Conservation (phyloP, 2,329 filamentous ascomycete genomes). For the Colletotrichum endophyticum region DNA sequence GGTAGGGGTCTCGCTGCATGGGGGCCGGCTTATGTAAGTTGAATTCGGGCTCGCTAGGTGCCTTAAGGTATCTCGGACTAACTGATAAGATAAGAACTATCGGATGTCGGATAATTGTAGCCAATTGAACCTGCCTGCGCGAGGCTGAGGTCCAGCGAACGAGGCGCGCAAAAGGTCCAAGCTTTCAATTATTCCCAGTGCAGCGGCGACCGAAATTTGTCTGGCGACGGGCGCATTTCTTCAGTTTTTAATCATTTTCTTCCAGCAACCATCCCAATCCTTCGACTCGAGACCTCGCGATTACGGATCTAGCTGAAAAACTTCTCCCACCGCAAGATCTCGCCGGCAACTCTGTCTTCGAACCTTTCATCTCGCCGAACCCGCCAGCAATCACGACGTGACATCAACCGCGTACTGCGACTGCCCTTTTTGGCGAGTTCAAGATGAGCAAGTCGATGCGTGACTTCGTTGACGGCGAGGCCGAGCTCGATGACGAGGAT, state of each 20-base stretch:
- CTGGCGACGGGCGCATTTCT: constrained; percentile 1
- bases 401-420: neutral
- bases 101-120: neutral
- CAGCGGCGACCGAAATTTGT: constrained; percentile 14
- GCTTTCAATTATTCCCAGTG: constrained; percentile 18
- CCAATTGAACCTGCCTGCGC: neutral
- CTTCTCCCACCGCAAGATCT: neutral
- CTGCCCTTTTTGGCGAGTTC: neutral
- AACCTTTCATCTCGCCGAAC: neutral
- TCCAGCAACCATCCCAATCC: neutral
- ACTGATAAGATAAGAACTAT: constrained; percentile 7
- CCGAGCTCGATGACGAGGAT: constrained; percentile 84
- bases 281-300: neutral
- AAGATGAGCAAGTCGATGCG: constrained; percentile 68
- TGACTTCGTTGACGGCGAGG: constrained; percentile 83
- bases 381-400: neutral
- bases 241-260: neutral
- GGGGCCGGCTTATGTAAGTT: neutral
- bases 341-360: neutral
- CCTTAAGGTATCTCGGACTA: neutral
- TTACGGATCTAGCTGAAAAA: neutral
- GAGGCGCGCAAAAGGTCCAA: constrained; percentile 16
- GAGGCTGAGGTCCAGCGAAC: constrained; percentile 9
- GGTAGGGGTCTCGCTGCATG: neutral
- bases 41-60: no score